Evolutionary conservation across 1,284 basidiomycete genomes (phyloP).

Genomic region (Heterobasidion irregulare): DNA sequence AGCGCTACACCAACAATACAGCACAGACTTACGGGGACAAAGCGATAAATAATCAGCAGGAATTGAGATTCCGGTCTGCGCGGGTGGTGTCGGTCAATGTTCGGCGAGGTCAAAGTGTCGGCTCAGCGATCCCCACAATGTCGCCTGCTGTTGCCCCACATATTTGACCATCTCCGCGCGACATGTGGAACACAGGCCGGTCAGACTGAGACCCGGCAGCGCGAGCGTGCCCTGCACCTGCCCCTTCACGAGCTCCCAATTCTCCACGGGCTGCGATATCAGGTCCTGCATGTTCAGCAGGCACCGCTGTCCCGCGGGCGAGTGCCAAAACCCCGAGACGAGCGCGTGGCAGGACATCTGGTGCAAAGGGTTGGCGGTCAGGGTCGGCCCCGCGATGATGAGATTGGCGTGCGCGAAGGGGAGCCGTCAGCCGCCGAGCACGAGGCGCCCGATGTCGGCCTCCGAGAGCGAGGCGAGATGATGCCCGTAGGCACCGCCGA

Average conservation of each 20-base stretch:
- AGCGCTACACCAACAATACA: too few relatives aligned
- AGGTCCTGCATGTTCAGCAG: background rate
- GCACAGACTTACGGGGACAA: too few relatives aligned
- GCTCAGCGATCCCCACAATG: too few relatives aligned
- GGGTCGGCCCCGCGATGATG: background rate
- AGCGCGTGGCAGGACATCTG: background rate
- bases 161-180: background rate
- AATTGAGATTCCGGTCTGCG: too few relatives aligned
- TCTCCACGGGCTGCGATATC: slow-evolving; percentile 4
- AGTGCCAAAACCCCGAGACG: background rate
- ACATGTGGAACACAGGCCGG: background rate
- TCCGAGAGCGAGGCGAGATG: slow-evolving; percentile 16
- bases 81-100: too few relatives aligned
- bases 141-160: too few relatives aligned
- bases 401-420: slow-evolving; percentile 12
- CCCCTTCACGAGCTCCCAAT: slow-evolving; percentile 1
- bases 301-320: background rate
- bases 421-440: slow-evolving; percentile 17
- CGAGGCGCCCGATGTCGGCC: slow-evolving; percentile 18
- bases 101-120: too few relatives aligned
- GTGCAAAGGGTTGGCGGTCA: background rate
- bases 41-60: too few relatives aligned
- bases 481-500: slow-evolving; percentile 14
- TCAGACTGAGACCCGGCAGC: background rate
- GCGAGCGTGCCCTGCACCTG: background rate